Base-by-base conservation (phyloP, 1,284 basidiomycete species). In the Cutaneotrichosporon sp. region DNA sequence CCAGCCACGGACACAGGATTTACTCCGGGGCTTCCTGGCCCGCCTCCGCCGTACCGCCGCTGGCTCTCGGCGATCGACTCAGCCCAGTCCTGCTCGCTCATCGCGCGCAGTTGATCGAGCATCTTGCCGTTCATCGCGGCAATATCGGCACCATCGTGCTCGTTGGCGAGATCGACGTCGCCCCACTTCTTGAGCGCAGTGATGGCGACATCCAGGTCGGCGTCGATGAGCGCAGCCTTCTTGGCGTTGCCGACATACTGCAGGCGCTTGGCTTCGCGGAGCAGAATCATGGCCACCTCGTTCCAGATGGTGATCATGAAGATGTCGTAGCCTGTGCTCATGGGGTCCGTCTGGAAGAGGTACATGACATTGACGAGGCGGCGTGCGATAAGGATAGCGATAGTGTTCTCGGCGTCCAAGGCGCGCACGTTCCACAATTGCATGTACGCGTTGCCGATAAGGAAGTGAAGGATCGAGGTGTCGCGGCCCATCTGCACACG, bases 241-340 rank as follows among this genome's bases (percentile, higher is more conserved):
- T 60, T 62, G 32, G 22, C 38, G 58, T 60, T 30, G 40, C 63
- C 63, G 2, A 56, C 31, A 30, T 60, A 53, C 63, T 67, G 60
- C 26, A 68, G 62, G 3, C 72, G 63, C 67, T 72, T 73, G 13
- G 65, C 55, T 49, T 73, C 72, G 31, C 72, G 63, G 38, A 73
- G 51, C 4, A 73, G 61, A 30, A 71, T 64, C 72, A 71, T 73
- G 46, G 71, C 69, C 8, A 71, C 69, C 40, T 70, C 68, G 61
- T 70, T 72, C 72, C 72, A 73, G 31, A 71, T 67, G 5, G 67
- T 70, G 49, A 70, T 69, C 62, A 70, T 69, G 64, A 69, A 72
- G 26, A 67, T 64, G 60, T 70, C 70, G 62, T 69, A 70, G 51
- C 64, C 70, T 2, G 65, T 63, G 51, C 61, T 62, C 62, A 70